phyloP scores from a whole-genome alignment of 179 eudicot genomes.

The Camellia oleifera region DNA sequence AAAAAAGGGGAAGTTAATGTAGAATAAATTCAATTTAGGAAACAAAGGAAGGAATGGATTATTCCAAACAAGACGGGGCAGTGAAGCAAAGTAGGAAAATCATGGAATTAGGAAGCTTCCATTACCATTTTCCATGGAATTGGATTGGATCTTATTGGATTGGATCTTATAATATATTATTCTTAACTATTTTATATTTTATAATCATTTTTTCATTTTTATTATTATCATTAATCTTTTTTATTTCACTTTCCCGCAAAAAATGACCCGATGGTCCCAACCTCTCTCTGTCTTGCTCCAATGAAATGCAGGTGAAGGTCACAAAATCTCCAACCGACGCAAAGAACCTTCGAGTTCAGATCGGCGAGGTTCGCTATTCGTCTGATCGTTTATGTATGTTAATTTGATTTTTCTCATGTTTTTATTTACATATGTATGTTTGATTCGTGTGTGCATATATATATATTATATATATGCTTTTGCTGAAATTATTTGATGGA shows the following conservation, averaged over 20 bases:
- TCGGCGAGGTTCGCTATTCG: not conserved
- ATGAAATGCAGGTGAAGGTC: not conserved
- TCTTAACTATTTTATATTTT: no score
- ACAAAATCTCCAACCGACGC: not conserved
- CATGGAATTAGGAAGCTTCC: not conserved
- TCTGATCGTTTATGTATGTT: not conserved
- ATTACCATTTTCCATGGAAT: no score
- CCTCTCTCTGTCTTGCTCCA: not conserved
- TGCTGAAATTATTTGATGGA: not conserved
- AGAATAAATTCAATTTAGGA: no score
- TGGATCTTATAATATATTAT: no score
- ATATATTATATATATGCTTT: not conserved
- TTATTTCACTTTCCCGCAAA: slow-evolving; percentile 1
- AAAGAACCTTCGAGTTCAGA: not conserved
- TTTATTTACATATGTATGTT: not conserved
- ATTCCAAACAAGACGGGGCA: no score
- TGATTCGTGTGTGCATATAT: not conserved
- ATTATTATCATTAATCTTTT: not conserved
- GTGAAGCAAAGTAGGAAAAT: no score
- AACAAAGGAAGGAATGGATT: no score
- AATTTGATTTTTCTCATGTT: not conserved
- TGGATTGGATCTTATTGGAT: no score
- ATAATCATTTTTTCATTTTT: not conserved
- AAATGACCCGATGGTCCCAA: not conserved
- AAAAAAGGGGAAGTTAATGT: no score